A percentile compares a stretch with the other conserved stretches of the same genome.
Conservation (phyloP, 2,329 filamentous ascomycete species). For the Amauroascus verrucosus region DNA sequence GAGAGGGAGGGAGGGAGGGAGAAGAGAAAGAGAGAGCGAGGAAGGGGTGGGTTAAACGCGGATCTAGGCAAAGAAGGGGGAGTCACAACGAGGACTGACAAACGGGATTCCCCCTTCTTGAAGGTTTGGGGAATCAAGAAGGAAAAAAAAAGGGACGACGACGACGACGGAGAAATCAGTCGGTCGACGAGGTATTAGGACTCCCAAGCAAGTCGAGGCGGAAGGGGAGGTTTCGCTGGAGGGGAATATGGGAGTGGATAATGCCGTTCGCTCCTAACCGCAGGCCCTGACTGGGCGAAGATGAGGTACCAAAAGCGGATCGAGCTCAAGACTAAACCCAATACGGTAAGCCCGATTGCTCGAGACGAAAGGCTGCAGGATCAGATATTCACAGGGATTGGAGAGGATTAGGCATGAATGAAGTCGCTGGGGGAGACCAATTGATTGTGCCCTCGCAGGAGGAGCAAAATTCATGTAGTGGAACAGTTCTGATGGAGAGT, state of each 20-base stretch:
- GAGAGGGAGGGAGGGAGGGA: not conserved
- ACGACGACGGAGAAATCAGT: not conserved
- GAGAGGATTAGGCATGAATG: conserved; percentile 1
- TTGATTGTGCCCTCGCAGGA: not conserved
- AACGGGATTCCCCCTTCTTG: no score
- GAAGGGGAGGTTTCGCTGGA: conserved; percentile 7
- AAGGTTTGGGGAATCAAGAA: not conserved
- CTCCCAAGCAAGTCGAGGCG: not conserved
- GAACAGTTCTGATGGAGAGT: not conserved
- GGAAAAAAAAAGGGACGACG: not conserved
- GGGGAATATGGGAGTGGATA: conserved; percentile 9
- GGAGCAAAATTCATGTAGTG: not conserved
- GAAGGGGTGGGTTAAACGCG: no score
- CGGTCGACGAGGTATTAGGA: not conserved
- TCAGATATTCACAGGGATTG: conserved; percentile 8
- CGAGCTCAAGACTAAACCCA: conserved; percentile 9
- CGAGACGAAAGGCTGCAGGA: conserved; percentile 13
- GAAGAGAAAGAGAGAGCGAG: not conserved
- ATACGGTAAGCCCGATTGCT: conserved; percentile 9
- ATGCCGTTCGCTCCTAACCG: conserved; percentile 5
- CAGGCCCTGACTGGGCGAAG: conserved; percentile 10
- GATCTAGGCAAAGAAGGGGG: no score
- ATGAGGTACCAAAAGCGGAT: conserved; percentile 11
- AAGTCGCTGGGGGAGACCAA: conserved; percentile 1
- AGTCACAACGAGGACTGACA: no score